Evolutionary conservation across 345 rosid species (phyloP).

Genomic region (Turritis glabra): DNA sequence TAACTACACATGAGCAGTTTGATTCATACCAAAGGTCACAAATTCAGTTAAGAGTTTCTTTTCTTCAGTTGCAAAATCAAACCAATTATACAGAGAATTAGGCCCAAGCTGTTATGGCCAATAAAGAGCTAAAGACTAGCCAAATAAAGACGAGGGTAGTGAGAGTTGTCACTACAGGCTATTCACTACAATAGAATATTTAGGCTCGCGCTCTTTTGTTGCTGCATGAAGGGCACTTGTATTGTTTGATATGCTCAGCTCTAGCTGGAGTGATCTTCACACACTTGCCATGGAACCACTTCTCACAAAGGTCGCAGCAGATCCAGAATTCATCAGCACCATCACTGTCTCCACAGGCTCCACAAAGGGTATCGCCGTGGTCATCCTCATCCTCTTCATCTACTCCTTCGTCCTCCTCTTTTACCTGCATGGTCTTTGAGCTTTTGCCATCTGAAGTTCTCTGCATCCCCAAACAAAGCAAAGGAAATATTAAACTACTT

Average conservation of each 20-base stretch:
- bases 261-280: slow-evolving; percentile 83
- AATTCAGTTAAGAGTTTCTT: not conserved
- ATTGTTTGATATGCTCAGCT: slow-evolving; percentile 84
- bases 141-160: slow-evolving; percentile 25
- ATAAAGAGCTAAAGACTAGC: slow-evolving; percentile 31
- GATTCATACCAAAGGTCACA: not conserved
- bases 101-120: slow-evolving; percentile 27
- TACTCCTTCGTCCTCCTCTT: slow-evolving; percentile 54
- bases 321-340: slow-evolving; percentile 84
- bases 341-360: slow-evolving; percentile 81
- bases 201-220: slow-evolving; percentile 67
- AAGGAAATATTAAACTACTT: slow-evolving; percentile 1
- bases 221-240: slow-evolving; percentile 85
- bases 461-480: slow-evolving; percentile 40
- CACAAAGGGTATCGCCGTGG: slow-evolving; percentile 72
- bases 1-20: not conserved
- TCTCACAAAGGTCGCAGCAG: slow-evolving; percentile 77
- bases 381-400: slow-evolving; percentile 56
- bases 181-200: slow-evolving; percentile 31
- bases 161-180: slow-evolving; percentile 33
- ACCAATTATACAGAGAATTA: slow-evolving; percentile 29
- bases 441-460: slow-evolving; percentile 53
- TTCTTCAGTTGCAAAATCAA: slow-evolving; percentile 7
- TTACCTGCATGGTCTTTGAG: slow-evolving; percentile 41
- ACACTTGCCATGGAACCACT: slow-evolving; percentile 87